Evolutionary conservation across 495 filamentous ascomycete genomes (phyloP), one percentile per base, ranked within the genome.

Genomic region (Annulohypoxylon nitens): DNA sequence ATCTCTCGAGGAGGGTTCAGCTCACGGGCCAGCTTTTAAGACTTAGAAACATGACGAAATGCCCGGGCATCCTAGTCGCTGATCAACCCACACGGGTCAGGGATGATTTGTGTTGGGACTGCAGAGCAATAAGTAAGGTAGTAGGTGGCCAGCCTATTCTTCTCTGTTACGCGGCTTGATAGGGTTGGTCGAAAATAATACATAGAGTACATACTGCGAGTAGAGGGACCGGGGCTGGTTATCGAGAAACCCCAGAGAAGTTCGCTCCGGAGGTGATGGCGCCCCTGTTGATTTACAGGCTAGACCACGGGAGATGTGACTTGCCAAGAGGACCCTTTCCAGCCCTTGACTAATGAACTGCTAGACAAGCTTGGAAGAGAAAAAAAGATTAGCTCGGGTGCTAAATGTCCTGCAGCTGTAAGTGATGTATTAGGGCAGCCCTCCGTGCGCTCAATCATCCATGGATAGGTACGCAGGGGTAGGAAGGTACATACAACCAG

Each of bases 21-120:
- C 65, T 71, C 48, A 65, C 45, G 37, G 69, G 48, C 61, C 65
- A 75, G 59, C 37, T 65, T 65, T 59, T 50, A 61, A 50, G 50
- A 64, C 64, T 36, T 25, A 69, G 59, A 72, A 72, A 69, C 69
- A 75, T 75, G 73, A 75, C 69, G 73, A 75, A 75, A 75, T 72
- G 63, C 47, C 69, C 43, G 55, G 64, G 45, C 16, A 75, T 75
- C 73, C 68, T 60, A 51, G 73, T 69, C 65, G 73, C 64, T 72
- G 73, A 75, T 75, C 73, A 75, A 72, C 73, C 68, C 73, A 67
- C 67, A 62, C 43, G 43, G 34, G 60, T 50, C 69, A 69, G 73
- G 73, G 73, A 62, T 73, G 57, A 72, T 75, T 75, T 75, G 39
- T 75, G 73, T 75, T 75, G 73, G 69, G 73, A 66, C 51, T 69